Evolutionary conservation across 2,329 filamentous ascomycete species (phyloP), one percentile per base, ranked within the genome.

Genomic region (Botrytis galanthina): DNA sequence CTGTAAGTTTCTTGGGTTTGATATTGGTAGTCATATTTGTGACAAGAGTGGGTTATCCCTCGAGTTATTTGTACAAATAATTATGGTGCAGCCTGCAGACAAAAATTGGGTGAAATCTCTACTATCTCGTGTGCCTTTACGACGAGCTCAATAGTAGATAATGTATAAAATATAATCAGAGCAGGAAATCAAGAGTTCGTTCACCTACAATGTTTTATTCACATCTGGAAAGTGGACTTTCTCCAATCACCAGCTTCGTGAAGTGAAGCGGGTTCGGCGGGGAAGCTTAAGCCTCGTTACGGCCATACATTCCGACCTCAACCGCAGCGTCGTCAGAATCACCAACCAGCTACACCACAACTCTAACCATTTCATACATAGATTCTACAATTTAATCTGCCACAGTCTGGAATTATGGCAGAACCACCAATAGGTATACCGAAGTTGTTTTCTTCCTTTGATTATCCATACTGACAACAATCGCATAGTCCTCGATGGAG

Each of bases 401-500:
- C 57, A 74, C 73, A 59, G 63, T 75, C 63, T 77, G 70, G 73
- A 77, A 79, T 74, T 72, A 81, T 81, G 80, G 79, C 80, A 66
- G 80, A 82, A 75, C 77, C 80, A 76, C 80, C 81, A 75, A 82
- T 82, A 77, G 81, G 81, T 81, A 80, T 18, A 63, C 14, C 35
- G 39, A 42, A 68, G 46, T 42, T 42, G 9, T 16, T 59, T 54
- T 4, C 32, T 26, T 4, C 26, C 59, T 29, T 29, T 35, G n/a
- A 29, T 51, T 32, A 29, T 12, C 39, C 51, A 48, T 75, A 72
- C 77, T 80, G 73, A 80, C 68, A 37, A 63, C 60, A 75, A 73
- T 72, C 32, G 44, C 70, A 70, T 83, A 98, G 96, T 99, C 83
- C 95, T 99, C 89, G 96, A 99, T 88, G 96, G 96, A 89, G 96